A percentile compares a stretch with the other conserved stretches of the same genome.
Conservation (phyloP, 2,329 filamentous ascomycete species). For the Cercospora zeina region DNA sequence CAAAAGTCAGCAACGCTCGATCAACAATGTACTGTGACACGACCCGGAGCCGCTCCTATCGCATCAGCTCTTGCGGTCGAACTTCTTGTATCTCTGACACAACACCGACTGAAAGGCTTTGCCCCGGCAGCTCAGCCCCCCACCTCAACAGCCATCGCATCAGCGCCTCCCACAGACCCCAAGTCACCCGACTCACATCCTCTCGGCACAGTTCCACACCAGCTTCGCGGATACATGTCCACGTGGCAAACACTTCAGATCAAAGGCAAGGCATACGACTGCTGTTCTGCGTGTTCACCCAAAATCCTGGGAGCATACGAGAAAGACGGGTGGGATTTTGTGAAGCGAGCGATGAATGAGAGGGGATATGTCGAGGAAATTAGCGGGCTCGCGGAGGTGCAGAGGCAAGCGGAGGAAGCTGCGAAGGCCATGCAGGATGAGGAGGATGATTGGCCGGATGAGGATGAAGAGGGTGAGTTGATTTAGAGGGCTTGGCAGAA, state of each 20-base stretch:
- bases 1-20: constrained; percentile 93
- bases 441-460: constrained; percentile 56
- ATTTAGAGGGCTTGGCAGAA: constrained; percentile 14
- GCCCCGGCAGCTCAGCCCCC: constrained; percentile 42
- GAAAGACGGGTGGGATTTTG: constrained; percentile 70
- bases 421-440: constrained; percentile 61
- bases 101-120: constrained; percentile 57
- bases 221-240: constrained; percentile 74
- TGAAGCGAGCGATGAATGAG: constrained; percentile 71
- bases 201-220: constrained; percentile 71
- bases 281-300: constrained; percentile 76
- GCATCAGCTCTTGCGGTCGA: constrained; percentile 91
- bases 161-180: constrained; percentile 40
- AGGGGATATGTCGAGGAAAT: constrained; percentile 77
- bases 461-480: constrained; percentile 54
- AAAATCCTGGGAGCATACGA: constrained; percentile 69
- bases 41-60: constrained; percentile 87
- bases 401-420: constrained; percentile 51
- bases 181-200: constrained; percentile 50
- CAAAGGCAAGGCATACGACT: constrained; percentile 72
- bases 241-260: constrained; percentile 74
- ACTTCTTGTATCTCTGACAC: constrained; percentile 79
- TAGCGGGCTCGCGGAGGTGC: constrained; percentile 70
- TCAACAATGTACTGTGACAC: constrained; percentile 96
- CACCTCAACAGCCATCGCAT: constrained; percentile 32